Percentiles rank a stretch among this genome's conserved stretches.
Evolutionary conservation across 2,329 filamentous ascomycete genomes (phyloP).

Genomic region (Neofusicoccum umdonicola): DNA sequence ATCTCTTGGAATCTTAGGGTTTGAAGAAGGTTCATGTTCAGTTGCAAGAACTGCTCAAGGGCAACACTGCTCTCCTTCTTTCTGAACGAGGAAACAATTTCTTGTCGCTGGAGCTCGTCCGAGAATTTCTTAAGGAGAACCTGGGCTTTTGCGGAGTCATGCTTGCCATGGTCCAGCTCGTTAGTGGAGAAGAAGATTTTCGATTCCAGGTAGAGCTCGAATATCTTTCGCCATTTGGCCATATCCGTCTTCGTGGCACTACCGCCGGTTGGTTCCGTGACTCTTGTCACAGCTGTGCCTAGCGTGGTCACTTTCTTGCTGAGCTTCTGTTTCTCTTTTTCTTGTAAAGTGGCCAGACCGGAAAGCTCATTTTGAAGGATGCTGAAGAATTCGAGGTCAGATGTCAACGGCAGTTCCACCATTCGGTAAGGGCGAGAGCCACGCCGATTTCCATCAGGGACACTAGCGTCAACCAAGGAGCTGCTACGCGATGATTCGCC

Average conservation of each 20-base stretch:
- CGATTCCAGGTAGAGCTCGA: slow-evolving; percentile 76
- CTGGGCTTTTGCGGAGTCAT: slow-evolving; percentile 64
- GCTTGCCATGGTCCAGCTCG: slow-evolving; percentile 67
- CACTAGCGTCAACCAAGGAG: neutral
- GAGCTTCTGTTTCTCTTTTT: slow-evolving; percentile 63
- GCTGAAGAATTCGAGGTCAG: slow-evolving; percentile 77
- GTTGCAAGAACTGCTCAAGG: slow-evolving; percentile 65
- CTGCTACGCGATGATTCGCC: neutral
- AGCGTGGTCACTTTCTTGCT: slow-evolving; percentile 62
- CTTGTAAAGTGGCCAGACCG: slow-evolving; percentile 66
- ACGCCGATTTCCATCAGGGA: neutral
- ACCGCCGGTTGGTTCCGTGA: slow-evolving; percentile 64
- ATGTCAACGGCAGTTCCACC: slow-evolving; percentile 74
- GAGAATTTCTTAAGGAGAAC: slow-evolving; percentile 71
- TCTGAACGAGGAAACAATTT: slow-evolving; percentile 58
- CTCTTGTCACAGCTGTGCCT: slow-evolving; percentile 61
- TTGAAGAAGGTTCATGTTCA: slow-evolving; percentile 75
- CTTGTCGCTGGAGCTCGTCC: slow-evolving; percentile 60
- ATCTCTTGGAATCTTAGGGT: slow-evolving; percentile 82
- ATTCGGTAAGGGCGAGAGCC: slow-evolving; percentile 32
- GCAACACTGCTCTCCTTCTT: slow-evolving; percentile 63
- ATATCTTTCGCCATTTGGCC: slow-evolving; percentile 74
- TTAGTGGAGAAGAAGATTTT: slow-evolving; percentile 79
- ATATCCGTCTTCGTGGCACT: slow-evolving; percentile 61
- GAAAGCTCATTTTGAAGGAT: slow-evolving; percentile 70